These are phyloP conservation scores for Cordyceps cateniannulata DNA, from an alignment of 2,329 filamentous ascomycete genomes.

Conservation along the genomic window DNA sequence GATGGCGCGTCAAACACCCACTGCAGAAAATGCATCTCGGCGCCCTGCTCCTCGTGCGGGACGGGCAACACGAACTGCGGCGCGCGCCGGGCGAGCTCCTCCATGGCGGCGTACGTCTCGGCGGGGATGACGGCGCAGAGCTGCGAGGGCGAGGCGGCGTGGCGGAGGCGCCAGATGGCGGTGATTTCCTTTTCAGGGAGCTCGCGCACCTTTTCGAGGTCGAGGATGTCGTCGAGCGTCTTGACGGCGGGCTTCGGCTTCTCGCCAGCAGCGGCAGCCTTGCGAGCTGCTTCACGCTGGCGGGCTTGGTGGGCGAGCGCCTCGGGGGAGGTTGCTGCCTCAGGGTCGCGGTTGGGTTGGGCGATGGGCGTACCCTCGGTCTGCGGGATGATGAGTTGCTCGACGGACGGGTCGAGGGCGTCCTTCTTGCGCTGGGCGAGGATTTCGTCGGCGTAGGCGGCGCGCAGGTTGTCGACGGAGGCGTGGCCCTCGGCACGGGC, in stretches of 20 bases:
- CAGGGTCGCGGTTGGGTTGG: conserved; percentile 28
- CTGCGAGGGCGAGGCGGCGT: conserved; percentile 64
- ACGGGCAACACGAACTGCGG: conserved; percentile 91
- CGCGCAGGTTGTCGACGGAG: conserved; percentile 69
- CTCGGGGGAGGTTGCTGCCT: conserved; percentile 17
- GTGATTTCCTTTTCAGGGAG: conserved; percentile 79
- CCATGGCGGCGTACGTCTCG: conserved; percentile 67
- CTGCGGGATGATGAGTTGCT: conserved; percentile 24
- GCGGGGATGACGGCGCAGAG: conserved; percentile 80
- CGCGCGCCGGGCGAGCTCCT: conserved; percentile 61
- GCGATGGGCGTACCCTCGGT: conserved; percentile 28
- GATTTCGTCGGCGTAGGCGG: conserved; percentile 82
- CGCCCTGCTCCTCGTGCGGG: conserved; percentile 59
- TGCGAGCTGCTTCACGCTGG: conserved; percentile 13
- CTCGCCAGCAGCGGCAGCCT: conserved; percentile 17
- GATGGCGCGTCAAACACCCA: conserved; percentile 77
- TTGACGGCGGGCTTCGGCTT: conserved; percentile 32
- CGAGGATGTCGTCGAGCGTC: conserved; percentile 52
- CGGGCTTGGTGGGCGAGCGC: conserved; percentile 11
- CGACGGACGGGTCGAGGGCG: conserved; percentile 40
- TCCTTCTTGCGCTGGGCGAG: conserved; percentile 61
- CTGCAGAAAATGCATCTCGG: conserved; percentile 93
- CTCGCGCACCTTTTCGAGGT: conserved; percentile 67
- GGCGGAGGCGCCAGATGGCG: conserved; percentile 82
- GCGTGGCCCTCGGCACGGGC: conserved; percentile 65